Evolutionary conservation across 116 monocot genomes (phyloP).

Genomic region (Dioscorea cayenensis): DNA sequence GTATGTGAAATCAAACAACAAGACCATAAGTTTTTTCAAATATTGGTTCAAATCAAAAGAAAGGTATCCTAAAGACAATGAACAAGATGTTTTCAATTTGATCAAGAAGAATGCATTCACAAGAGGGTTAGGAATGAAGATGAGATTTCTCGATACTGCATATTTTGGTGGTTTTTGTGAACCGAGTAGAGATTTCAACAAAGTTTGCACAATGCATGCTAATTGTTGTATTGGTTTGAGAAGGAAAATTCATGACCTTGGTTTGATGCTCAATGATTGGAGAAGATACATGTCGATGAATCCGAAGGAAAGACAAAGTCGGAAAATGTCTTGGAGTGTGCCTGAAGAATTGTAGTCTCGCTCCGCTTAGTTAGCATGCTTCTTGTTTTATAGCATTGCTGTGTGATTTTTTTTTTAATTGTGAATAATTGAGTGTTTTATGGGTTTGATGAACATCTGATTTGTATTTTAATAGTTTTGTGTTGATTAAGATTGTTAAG

Average conservation of each 20-base stretch:
- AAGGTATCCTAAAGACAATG: conserved; percentile 38
- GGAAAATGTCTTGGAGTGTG: conserved; percentile 28
- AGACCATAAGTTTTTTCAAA: conserved; percentile 56
- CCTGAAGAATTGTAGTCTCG: conserved; percentile 50
- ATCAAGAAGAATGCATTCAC: conserved; percentile 44
- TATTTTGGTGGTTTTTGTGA: conserved; percentile 68
- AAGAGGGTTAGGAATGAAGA: conserved; percentile 30
- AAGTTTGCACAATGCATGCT: conserved; percentile 67
- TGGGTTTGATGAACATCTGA: too few species aligned
- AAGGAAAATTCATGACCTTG: conserved; percentile 44
- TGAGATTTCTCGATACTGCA: conserved; percentile 38
- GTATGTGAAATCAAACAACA: conserved; percentile 50
- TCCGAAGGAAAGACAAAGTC: conserved; percentile 12
- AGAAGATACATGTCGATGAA: conserved; percentile 30
- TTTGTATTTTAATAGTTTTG: too few species aligned
- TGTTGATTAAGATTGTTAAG: too few species aligned
- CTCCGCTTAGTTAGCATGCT: not conserved
- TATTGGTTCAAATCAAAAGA: conserved; percentile 39
- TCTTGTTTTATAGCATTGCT: too few species aligned
- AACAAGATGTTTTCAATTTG: conserved; percentile 57
- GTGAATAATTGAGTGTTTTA: too few species aligned
- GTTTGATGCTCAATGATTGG: conserved; percentile 59
- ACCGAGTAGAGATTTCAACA: conserved; percentile 52
- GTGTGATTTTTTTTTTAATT: too few species aligned
- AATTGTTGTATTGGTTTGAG: conserved; percentile 57